Evolutionary conservation across 176 grass and related monocot species (phyloP).

Genomic region (Triticum timopheevii): DNA sequence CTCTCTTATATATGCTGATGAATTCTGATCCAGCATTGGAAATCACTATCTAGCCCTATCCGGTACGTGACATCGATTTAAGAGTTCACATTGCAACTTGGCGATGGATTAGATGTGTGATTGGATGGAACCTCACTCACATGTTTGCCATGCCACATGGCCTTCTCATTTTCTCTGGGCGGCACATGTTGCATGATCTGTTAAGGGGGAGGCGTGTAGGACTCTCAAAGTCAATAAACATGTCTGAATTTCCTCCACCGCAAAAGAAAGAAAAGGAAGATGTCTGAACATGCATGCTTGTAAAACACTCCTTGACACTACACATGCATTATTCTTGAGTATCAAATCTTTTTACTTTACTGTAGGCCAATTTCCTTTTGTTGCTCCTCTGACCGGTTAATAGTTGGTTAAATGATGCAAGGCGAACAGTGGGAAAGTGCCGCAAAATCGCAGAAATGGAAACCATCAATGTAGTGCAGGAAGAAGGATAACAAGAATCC

Average conservation of each 20-base stretch:
- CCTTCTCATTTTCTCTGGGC: constrained; percentile 8
- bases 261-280: no score
- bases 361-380: background rate
- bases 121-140: constrained; percentile 48
- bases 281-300: constrained; percentile 32
- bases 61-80: background rate
- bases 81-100: constrained; percentile 38
- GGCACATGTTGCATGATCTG: constrained; percentile 55
- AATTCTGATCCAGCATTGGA: background rate
- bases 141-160: constrained; percentile 39
- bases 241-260: background rate
- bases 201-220: constrained; percentile 30
- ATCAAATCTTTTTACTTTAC: constrained; percentile 32
- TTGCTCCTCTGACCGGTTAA: background rate
- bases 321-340: constrained; percentile 22
- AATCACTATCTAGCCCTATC: background rate
- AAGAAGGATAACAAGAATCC: background rate
- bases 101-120: constrained; percentile 30
- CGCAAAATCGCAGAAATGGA: no score
- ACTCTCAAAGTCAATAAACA: constrained; percentile 45
- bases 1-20: background rate
- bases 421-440: no score
- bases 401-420: no score
- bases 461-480: background rate
- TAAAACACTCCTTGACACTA: constrained; percentile 32